Conservation (phyloP, 306 rosid species). For the Ceratonia siliqua region DNA sequence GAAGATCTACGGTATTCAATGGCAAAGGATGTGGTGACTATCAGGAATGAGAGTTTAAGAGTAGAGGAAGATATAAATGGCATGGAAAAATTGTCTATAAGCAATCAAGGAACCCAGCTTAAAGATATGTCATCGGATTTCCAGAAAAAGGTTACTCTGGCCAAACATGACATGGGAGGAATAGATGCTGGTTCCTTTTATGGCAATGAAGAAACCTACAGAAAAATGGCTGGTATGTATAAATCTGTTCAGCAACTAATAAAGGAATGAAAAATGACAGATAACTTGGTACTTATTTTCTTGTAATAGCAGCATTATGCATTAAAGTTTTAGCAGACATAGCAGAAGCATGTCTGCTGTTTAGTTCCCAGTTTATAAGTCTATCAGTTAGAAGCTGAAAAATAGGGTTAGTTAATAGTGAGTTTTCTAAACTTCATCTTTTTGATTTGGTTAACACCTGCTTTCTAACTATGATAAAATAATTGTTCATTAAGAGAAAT, state of each 20-base stretch:
- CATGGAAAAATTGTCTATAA: constrained; percentile 34
- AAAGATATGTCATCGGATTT: constrained; percentile 71
- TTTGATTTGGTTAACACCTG: background rate
- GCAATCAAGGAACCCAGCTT: constrained; percentile 43
- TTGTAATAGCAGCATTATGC: background rate
- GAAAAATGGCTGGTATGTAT: constrained; percentile 62
- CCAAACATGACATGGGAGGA: constrained; percentile 61
- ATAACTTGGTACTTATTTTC: background rate
- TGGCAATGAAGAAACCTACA: constrained; percentile 59
- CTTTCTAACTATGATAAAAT: too few species aligned
- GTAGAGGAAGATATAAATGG: constrained; percentile 45
- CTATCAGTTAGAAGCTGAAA: background rate
- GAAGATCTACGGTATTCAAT: constrained; percentile 85
- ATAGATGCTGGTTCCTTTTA: constrained; percentile 40
- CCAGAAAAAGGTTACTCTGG: constrained; percentile 83
- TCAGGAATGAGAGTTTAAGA: constrained; percentile 79
- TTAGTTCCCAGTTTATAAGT: background rate
- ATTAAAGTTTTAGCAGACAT: background rate
- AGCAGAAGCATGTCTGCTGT: background rate
- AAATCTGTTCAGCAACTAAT: constrained; percentile 3
- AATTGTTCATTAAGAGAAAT: background rate
- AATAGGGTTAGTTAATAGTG: background rate
- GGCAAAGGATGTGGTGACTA: constrained; percentile 77
- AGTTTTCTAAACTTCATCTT: background rate
- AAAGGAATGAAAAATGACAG: background rate